phyloP scores from a whole-genome alignment of 495 filamentous ascomycete species.

The Friedmanniomyces simplex region DNA sequence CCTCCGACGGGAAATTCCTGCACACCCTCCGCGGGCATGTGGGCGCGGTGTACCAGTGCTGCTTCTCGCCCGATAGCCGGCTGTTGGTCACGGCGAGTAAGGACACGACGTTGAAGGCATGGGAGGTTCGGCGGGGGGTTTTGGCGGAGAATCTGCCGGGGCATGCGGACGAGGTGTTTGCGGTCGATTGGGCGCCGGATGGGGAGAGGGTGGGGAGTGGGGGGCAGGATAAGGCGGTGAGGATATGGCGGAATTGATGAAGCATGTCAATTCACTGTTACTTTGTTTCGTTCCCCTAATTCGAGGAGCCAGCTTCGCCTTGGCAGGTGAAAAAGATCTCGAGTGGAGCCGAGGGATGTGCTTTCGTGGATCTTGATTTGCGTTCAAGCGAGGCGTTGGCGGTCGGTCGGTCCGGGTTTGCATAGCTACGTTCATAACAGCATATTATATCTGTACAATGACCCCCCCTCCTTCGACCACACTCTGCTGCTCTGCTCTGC shows the following conservation, averaged over 20 bases:
- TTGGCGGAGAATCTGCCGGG: conserved; percentile 80
- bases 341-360: no score
- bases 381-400: no score
- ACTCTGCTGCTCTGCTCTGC: no score
- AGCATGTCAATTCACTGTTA: no score
- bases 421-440: no score
- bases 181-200: conserved; percentile 85
- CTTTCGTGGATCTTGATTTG: no score
- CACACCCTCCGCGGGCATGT: conserved; percentile 85
- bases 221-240: conserved; percentile 83
- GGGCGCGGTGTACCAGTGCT: conserved; percentile 80
- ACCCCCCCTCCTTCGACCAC: no score
- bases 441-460: no score
- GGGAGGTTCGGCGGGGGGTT: conserved; percentile 79
- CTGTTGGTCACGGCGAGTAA: conserved; percentile 76
- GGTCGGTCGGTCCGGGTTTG: no score
- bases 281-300: no score
- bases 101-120: conserved; percentile 91
- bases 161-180: conserved; percentile 90
- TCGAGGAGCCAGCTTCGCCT: no score
- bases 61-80: conserved; percentile 80
- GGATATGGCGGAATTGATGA: conserved; percentile 68
- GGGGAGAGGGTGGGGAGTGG: conserved; percentile 77
- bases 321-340: no score
- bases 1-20: conserved; percentile 66